Evolutionary conservation across 2,329 filamentous ascomycete species (phyloP).

Genomic region (Xylariomycetidae sp.): DNA sequence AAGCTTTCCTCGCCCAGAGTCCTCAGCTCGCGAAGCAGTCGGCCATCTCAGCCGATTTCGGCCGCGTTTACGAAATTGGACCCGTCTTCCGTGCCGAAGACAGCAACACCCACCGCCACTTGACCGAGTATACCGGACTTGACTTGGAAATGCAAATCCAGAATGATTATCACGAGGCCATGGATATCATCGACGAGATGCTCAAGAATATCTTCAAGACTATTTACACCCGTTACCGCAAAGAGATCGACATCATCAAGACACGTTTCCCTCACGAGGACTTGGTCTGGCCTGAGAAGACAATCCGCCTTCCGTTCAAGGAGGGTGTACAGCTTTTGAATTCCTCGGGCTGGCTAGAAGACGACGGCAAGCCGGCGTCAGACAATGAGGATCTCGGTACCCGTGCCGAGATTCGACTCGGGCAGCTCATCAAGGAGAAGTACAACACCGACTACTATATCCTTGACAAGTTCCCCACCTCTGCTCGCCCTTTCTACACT

Average conservation of each 20-base stretch:
- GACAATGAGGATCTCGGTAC: conserved; percentile 78
- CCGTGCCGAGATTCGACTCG: conserved; percentile 78
- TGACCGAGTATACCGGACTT: conserved; percentile 90
- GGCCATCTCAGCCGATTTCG: conserved; percentile 83
- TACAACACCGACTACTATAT: conserved; percentile 89
- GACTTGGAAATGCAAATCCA: conserved; percentile 92
- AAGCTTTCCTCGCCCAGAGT: conserved; percentile 84
- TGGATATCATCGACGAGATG: conserved; percentile 69
- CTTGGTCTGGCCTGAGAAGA: conserved; percentile 80
- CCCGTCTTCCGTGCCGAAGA: conserved; percentile 92
- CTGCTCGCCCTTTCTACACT: conserved; percentile 84
- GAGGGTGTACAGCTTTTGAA: conserved; percentile 79
- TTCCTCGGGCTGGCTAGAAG: conserved; percentile 68
- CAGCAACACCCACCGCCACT: conserved; percentile 88
- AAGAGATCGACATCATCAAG: conserved; percentile 73
- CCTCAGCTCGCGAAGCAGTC: conserved; percentile 92
- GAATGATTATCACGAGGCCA: conserved; percentile 82
- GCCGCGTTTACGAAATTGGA: conserved; percentile 82
- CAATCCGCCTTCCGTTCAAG: conserved; percentile 71
- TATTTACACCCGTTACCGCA: conserved; percentile 60
- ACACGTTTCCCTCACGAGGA: conserved; percentile 81
- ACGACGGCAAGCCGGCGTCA: conserved; percentile 65
- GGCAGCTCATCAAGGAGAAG: conserved; percentile 78
- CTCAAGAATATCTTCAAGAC: conserved; percentile 75
- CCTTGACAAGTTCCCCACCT: conserved; percentile 84